Evolutionary conservation across 1,284 basidiomycete species (phyloP), one percentile per base, ranked within the genome.

Genomic region (Ceratobasidium theobromae): DNA sequence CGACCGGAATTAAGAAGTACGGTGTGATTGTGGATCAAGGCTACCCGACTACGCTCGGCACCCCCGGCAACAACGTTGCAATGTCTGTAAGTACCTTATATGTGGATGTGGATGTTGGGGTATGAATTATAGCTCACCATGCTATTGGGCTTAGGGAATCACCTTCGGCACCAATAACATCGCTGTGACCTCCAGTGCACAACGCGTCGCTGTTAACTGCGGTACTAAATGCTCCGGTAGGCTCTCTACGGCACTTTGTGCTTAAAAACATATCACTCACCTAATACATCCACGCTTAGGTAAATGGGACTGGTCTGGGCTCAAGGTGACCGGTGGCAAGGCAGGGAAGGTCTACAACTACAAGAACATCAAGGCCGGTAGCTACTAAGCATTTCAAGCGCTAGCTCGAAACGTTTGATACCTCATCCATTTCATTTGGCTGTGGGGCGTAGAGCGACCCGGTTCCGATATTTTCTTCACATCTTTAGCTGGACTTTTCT

Each of bases 21-120:
- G 72, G 71, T 21, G 69, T 72, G n/a, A 57, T 70, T 14, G 66
- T 71, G 30, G 53, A 69, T 53, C 69, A 70, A 41, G 54, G 58
- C 35, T 66, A 68, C 33, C 55, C 60, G 4, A 40, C 16, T 18
- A 51, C 58, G 5, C 52, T 66, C 53, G 67, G 67, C 6, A 51
- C 38, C 14, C 52, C 67, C 16, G 67, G 67, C 41, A 55, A 65
- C 14, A 53, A 51, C 4, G 62, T 62, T 27, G 30, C 43, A 2
- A 43, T 68, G 14, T 67, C 40, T 18, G 35, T 65, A 30, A 51
- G 49, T n/a, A 9, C 11, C 16, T 23, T n/a, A n/a, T n/a, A n/a
- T n/a, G n/a, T n/a, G n/a, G n/a, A n/a, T 38, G 35, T 16, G 8
- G 35, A 16, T 8, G 16, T 8, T 38, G 16, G 8, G 35, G 9